Percentiles rank a stretch among this genome's conserved stretches.
Conservation (phyloP, 1,284 basidiomycete genomes). For the Puccinia novopanici region DNA sequence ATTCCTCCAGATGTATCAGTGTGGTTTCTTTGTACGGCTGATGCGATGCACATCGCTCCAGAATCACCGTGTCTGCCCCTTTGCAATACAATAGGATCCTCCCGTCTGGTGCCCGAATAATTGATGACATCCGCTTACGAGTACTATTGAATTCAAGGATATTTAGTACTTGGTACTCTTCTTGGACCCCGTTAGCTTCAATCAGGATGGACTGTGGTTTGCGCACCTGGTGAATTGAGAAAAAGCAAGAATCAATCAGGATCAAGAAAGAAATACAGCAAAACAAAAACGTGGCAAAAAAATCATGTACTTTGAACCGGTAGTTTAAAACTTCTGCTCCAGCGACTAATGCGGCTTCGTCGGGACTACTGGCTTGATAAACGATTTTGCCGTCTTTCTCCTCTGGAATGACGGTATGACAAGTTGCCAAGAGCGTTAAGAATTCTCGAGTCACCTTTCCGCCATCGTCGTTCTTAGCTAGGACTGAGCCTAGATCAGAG, state of each 20-base stretch:
- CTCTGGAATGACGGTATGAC: conserved; percentile 99
- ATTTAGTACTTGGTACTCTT: conserved; percentile 89
- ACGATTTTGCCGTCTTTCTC: conserved; percentile 69
- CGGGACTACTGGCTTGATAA: conserved; percentile 96
- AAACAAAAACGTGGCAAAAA: conserved; percentile 4
- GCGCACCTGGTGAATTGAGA: conserved; percentile 65
- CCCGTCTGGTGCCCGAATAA: conserved; percentile 83
- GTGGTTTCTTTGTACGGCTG: conserved; percentile 86
- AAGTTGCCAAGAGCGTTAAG: conserved; percentile 85
- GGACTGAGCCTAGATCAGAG: conserved; percentile 65
- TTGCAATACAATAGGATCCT: conserved; percentile 94
- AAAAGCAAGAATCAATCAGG: background rate
- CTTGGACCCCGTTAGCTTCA: conserved; percentile 70
- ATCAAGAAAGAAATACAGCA: conserved; percentile 22
- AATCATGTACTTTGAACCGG: conserved; percentile 76
- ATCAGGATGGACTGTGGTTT: conserved; percentile 95
- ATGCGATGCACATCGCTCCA: conserved; percentile 74
- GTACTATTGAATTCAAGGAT: conserved; percentile 99
- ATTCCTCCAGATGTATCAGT: conserved; percentile 88
- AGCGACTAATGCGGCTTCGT: conserved; percentile 92
- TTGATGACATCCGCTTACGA: conserved; percentile 94
- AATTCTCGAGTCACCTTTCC: conserved; percentile 78
- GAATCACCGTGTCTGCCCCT: conserved; percentile 95
- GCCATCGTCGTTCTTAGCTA: conserved; percentile 71
- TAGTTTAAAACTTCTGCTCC: conserved; percentile 92